Evolutionary conservation across 2,329 filamentous ascomycete genomes (phyloP), one percentile per base, ranked within the genome.

Genomic region (Ascochyta koolunga): DNA sequence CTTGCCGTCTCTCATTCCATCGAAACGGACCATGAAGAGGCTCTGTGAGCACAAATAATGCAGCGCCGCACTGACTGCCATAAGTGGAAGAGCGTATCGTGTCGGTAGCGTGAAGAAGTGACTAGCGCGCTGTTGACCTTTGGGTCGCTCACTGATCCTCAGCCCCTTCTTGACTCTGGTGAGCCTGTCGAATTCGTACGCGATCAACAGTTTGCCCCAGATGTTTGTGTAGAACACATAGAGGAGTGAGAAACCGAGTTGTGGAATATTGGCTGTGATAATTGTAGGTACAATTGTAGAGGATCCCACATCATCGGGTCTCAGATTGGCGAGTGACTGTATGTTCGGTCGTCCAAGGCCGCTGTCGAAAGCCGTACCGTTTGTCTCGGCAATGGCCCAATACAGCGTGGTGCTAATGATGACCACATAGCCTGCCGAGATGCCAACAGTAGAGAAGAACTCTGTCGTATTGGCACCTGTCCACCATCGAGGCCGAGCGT

Each of bases 111-210:
- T 69, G 1, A 78, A 66, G 55, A 75, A 78, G 45, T 77, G 76
- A 3, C 72, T 78, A 0, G 53, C 56, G 7, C 76, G 67, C 37
- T 80, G 78, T 11, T 59, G 41, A 5, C 69, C 75, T 5, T 49
- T 43, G 0, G 77, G 73, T 13, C 49, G 40, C 31, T 59, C n/a
- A 69, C 76, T 11, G 22, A 79, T 74, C 8, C 77, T 66, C 2
- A 79, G 64, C 0, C 62, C 53, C 50, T 76, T 78, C 5, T 64
- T 64, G 0, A 41, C 10, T 0, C 51, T 31, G 4, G 74, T 69
- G 63, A 78, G 80, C 0, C 64, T 59, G 45, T 71, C 75, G 59
- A 77, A 85, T 62, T 85, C 83, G 6, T 72, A 65, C 1, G 77
- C 78, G 0, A 79, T 63, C 0, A 80, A 68, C 65, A 82, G 79